phyloP scores from a whole-genome alignment of 495 filamentous ascomycete genomes.

The Thermothielavioides terrestris region DNA sequence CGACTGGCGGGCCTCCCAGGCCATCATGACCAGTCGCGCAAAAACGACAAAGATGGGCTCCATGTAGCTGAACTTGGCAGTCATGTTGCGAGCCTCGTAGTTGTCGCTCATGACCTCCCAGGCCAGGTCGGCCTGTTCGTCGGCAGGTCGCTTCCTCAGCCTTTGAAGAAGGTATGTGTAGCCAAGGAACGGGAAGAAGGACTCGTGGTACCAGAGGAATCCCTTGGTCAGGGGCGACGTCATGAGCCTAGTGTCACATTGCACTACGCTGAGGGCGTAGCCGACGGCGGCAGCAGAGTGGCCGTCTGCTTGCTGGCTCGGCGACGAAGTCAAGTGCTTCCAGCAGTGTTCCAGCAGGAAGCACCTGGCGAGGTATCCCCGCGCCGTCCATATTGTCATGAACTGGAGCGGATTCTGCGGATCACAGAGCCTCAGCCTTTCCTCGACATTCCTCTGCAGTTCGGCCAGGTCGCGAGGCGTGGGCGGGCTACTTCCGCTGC shows the following conservation, averaged over 20 bases:
- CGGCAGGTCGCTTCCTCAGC: conserved; percentile 31
- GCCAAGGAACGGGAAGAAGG: conserved; percentile 46
- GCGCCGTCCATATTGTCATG: conserved; percentile 46
- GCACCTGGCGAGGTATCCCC: conserved; percentile 36
- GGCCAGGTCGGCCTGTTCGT: conserved; percentile 22
- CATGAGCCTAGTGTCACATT: conserved; percentile 27
- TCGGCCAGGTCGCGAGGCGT: conserved; percentile 11
- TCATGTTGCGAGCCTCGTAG: conserved; percentile 26
- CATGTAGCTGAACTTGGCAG: neutral
- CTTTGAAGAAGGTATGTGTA: conserved; percentile 45
- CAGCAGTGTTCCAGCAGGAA: conserved; percentile 41
- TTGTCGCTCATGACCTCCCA: conserved; percentile 48
- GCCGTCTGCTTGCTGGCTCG: conserved; percentile 13
- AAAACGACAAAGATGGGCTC: neutral
- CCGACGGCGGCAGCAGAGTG: conserved; percentile 18
- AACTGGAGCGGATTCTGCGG: conserved; percentile 44
- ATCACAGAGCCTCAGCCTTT: conserved; percentile 39
- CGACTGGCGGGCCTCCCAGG: conserved; percentile 4
- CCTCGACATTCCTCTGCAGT: conserved; percentile 39
- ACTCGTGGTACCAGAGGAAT: conserved; percentile 37
- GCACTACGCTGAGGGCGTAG: conserved; percentile 11
- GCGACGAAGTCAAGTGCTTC: neutral
- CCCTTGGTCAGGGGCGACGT: conserved; percentile 37
- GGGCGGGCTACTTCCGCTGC: neutral
- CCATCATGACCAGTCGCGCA: neutral